Base-by-base conservation (phyloP, 108 stramenopile species). In the Cylindrotheca fusiformis region DNA sequence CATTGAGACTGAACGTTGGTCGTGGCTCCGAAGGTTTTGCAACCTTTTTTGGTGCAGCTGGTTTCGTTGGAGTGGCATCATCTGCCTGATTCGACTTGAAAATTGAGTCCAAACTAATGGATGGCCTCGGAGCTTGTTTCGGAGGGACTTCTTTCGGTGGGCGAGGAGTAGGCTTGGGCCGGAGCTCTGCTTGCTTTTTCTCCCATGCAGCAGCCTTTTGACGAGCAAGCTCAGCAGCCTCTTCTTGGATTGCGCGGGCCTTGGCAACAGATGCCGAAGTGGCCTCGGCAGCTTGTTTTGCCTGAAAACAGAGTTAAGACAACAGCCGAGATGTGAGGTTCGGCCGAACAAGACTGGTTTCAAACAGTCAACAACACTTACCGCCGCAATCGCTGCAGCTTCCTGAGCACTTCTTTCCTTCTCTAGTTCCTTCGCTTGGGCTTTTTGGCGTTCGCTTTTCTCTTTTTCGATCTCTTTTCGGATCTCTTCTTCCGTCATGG, bases 321-420 rank as follows among this genome's bases (percentile, higher is more conserved):
- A 23, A 23, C 22, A 6, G 19, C 6, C 8, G 8, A 51, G 5
- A 6, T 8, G n/a, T 23, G 50, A 51, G 50, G 8, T 6, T 5
- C 12, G 6, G 50, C 20, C 6, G n/a, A 5, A 51, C 22, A n/a
- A 51, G 5, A 51, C 22, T 14, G n/a, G n/a, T n/a, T n/a, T 51
- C 5, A 51, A 22, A 5, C 5, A 14, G 50, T n/a, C 21, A 51
- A 21, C 21, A 51, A 22, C 26, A 67, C 71, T 68, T 64, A 78
- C 79, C 26, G 68, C 68, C 29, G 73, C 81, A 44, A 87, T 87
- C 44, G 84, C 86, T 26, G 74, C 80, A 25, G 84, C 84, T 60
- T 87, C 90, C 24, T 70, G 63, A 4, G 74, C 85, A 24, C 33
- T 23, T 29, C 33, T 32, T 24, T 72, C 82, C 64, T 65, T 74